These are phyloP conservation scores for Sonneratia alba DNA, from an alignment of 345 rosid genomes.

Conservation along the genomic window DNA sequence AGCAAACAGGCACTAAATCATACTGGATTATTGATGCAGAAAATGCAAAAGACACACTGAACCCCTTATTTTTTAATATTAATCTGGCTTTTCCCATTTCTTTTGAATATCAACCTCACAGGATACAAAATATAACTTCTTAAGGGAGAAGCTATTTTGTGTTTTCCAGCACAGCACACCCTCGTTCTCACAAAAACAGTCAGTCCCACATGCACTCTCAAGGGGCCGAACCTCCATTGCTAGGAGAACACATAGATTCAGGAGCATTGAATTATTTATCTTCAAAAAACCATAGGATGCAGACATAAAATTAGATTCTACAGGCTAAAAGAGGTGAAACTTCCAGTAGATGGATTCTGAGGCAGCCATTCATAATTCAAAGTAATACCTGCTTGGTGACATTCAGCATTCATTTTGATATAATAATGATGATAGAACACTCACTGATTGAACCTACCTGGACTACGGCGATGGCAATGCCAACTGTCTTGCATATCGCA, in stretches of 20 bases:
- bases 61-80: background rate
- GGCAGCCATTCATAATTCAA: background rate
- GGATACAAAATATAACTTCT: background rate
- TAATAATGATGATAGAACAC: background rate
- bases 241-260: background rate
- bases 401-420: background rate
- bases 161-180: background rate
- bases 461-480: constrained; percentile 44
- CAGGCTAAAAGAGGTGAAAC: background rate
- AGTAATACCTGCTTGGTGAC: background rate
- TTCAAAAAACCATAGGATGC: background rate
- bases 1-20: background rate
- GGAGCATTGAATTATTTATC: background rate
- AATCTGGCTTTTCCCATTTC: background rate
- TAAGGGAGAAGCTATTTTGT: background rate
- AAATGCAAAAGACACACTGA: background rate
- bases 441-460: constrained; percentile 37
- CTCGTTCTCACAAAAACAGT: background rate
- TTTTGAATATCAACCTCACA: background rate
- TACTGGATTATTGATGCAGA: background rate
- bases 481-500: constrained; percentile 76
- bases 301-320: background rate
- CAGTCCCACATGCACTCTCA: background rate
- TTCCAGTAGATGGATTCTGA: background rate
- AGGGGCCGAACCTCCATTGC: background rate